A percentile compares a stretch with the other conserved stretches of the same genome.
Evolutionary conservation across 257 asterid genomes (phyloP).

Genomic region (Nicotiana sylvestris): DNA sequence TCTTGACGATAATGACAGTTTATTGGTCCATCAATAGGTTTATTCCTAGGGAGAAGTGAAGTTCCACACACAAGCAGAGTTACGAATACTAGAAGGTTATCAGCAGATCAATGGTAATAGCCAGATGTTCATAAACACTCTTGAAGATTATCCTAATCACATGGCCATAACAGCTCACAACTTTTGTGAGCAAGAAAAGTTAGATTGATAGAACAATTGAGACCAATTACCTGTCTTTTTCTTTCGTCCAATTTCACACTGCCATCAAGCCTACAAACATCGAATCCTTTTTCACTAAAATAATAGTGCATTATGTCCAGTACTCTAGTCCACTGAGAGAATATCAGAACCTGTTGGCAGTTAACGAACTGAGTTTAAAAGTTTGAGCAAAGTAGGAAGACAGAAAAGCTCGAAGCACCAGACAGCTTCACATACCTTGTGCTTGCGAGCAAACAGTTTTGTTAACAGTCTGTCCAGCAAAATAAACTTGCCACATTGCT

Average conservation of each 20-base stretch:
- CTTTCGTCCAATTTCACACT: slow-evolving; percentile 70
- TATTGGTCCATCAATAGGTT: not conserved
- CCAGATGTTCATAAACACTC: slow-evolving; percentile 3
- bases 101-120: not conserved
- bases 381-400: not conserved
- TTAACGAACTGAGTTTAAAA: not conserved
- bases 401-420: slow-evolving; percentile 6
- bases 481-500: slow-evolving; percentile 89
- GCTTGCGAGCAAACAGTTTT: slow-evolving; percentile 76
- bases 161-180: not conserved
- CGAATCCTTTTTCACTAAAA: slow-evolving; percentile 72
- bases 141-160: not conserved
- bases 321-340: slow-evolving; percentile 97
- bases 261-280: slow-evolving; percentile 96
- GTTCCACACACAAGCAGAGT: not conserved
- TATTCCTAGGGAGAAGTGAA: not conserved
- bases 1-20: not conserved
- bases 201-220: not conserved
- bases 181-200: slow-evolving; percentile 3
- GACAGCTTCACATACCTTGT: slow-evolving; percentile 46
- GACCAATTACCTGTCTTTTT: slow-evolving; percentile 56
- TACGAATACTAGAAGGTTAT: not conserved
- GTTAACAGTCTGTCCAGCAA: slow-evolving; percentile 66
- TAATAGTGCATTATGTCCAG: slow-evolving; percentile 94
- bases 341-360: slow-evolving; percentile 71